A percentile compares a stretch with the other conserved stretches of the same genome.
Conservation (phyloP, 768 basidiomycete genomes). For the Lanmaoa rubissima region DNA sequence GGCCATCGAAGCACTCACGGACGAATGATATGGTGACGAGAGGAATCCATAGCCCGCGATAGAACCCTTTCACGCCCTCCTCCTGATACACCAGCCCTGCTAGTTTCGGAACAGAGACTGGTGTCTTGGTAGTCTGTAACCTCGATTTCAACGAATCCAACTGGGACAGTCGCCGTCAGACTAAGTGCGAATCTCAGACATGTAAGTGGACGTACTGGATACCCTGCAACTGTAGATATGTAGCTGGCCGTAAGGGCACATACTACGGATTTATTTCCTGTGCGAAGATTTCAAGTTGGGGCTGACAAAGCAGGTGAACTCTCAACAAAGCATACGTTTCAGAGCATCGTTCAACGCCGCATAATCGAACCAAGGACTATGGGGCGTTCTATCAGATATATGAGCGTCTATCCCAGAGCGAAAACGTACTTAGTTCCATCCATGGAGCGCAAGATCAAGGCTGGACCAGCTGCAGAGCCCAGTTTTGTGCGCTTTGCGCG, state of each 20-base stretch:
- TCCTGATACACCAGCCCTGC: conserved; percentile 75
- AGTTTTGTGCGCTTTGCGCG: conserved; percentile 71
- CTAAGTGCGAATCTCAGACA: not conserved
- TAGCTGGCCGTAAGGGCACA: conserved; percentile 91
- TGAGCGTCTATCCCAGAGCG: conserved; percentile 21
- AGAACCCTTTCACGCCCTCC: conserved; percentile 88
- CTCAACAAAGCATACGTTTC: conserved; percentile 48
- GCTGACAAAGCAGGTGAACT: not conserved
- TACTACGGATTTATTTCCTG: conserved; percentile 85
- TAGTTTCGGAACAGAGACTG: conserved; percentile 69
- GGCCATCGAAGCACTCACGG: conserved; percentile 55
- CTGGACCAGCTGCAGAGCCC: conserved; percentile 64
- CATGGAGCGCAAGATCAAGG: conserved; percentile 57
- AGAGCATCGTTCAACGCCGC: conserved; percentile 61
- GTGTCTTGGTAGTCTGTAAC: conserved; percentile 79
- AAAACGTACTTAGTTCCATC: conserved; percentile 63
- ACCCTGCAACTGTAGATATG: conserved; percentile 89
- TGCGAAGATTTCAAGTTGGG: conserved; percentile 6
- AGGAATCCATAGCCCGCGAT: conserved; percentile 88
- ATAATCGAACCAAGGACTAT: conserved; percentile 61
- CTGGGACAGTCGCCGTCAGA: conserved; percentile 36
- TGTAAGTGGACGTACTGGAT: conserved; percentile 52
- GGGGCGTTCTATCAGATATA: conserved; percentile 41
- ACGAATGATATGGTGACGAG: conserved; percentile 95
- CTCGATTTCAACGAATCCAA: conserved; percentile 94